Evolutionary conservation across 164 flowering plant species (phyloP).

Genomic region (Kingdonia uniflora): DNA sequence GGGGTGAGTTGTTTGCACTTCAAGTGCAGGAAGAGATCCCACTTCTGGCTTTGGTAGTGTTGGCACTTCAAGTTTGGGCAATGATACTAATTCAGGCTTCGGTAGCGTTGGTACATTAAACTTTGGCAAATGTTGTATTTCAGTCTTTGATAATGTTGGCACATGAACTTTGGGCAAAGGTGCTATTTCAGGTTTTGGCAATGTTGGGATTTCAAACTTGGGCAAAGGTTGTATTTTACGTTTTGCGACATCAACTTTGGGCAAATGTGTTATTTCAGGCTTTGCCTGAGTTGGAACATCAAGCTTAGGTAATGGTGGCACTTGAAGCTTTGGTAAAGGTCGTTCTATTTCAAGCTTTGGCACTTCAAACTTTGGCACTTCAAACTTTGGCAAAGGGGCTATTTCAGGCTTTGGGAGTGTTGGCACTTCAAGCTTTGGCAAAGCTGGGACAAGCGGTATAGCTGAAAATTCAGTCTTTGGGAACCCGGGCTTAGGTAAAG

Average conservation of each 20-base stretch:
- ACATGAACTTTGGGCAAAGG: slow-evolving; percentile 6
- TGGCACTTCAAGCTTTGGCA: slow-evolving; percentile 2
- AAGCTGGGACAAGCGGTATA: neutral
- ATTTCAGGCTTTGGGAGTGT: neutral
- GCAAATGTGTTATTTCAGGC: neutral
- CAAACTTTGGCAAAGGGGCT: slow-evolving; percentile 8
- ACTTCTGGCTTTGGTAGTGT: too few relatives aligned
- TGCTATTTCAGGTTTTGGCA: too few relatives aligned
- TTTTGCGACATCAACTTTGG: too few relatives aligned
- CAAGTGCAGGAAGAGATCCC: too few relatives aligned
- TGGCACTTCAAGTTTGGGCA: too few relatives aligned
- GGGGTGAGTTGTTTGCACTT: too few relatives aligned
- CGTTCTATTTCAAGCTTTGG: neutral
- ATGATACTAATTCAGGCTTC: too few relatives aligned
- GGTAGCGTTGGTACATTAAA: too few relatives aligned
- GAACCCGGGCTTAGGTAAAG: neutral
- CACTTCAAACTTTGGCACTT: slow-evolving; percentile 1
- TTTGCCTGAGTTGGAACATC: neutral
- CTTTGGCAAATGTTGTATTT: too few relatives aligned
- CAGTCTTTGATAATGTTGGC: neutral
- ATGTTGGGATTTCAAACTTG: neutral
- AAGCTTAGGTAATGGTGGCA: slow-evolving; percentile 1
- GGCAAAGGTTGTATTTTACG: slow-evolving; percentile 4
- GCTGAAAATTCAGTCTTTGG: neutral
- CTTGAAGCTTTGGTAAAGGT: slow-evolving; percentile 1